These are phyloP conservation scores for Cercospora zeae-maydis DNA, from an alignment of 2,329 filamentous ascomycete genomes.

Conservation along the genomic window DNA sequence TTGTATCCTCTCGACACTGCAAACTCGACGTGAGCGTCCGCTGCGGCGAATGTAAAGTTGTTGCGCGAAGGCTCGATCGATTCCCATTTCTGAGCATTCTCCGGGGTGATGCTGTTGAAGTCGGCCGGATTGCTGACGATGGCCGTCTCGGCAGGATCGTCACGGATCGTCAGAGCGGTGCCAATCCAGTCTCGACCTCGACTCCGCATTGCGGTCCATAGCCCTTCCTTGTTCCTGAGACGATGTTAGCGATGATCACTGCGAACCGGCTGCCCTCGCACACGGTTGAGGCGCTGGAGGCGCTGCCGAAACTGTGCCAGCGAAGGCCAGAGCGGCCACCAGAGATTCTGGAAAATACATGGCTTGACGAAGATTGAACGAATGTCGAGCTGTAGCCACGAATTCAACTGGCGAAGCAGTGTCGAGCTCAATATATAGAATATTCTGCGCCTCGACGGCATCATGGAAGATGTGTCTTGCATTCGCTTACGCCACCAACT, in stretches of 20 bases:
- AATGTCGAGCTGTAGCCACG: neutral
- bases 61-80: conserved; percentile 37
- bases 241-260: neutral
- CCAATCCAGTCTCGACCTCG: conserved; percentile 37
- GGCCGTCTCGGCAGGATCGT: conserved; percentile 26
- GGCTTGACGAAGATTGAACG: neutral
- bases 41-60: conserved; percentile 34
- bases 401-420: neutral
- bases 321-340: conserved; percentile 2
- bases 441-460: neutral
- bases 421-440: neutral
- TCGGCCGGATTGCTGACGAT: conserved; percentile 27
- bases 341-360: conserved; percentile 1
- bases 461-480: neutral
- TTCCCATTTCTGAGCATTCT: conserved; percentile 43
- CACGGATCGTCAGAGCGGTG: conserved; percentile 37
- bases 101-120: conserved; percentile 27
- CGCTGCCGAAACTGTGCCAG: neutral
- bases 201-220: conserved; percentile 17
- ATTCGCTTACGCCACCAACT: neutral
- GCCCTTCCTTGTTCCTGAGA: conserved; percentile 8
- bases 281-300: neutral
- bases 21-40: neutral
- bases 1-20: conserved; percentile 35
- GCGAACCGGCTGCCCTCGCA: neutral